Conservation (phyloP, 73 alveolate genomes). For the Symbiodinium natans region DNA sequence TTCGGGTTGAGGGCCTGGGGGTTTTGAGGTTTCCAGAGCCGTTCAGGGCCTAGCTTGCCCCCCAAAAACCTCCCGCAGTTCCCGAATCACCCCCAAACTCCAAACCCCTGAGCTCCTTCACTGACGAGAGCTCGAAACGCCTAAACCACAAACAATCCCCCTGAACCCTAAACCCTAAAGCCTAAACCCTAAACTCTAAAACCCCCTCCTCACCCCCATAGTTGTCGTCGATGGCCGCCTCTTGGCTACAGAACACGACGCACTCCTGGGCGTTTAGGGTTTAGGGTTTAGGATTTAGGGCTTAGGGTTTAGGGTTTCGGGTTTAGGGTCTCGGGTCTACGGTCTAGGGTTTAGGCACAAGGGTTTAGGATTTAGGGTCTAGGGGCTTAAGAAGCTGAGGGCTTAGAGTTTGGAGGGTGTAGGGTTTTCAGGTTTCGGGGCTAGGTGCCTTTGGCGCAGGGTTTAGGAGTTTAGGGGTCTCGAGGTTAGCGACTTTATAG, state of each 20-base stretch:
- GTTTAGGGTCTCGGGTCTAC: not conserved
- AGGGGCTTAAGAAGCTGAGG: not conserved
- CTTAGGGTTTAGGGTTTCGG: too few species aligned
- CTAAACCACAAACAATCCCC: too few species aligned
- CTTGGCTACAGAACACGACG: slow-evolving; percentile 45
- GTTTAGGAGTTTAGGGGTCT: too few species aligned
- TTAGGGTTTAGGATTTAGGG: not conserved
- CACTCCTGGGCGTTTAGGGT: slow-evolving; percentile 11
- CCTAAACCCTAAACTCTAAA: not conserved
- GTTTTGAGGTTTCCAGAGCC: too few species aligned
- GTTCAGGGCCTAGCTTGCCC: too few species aligned
- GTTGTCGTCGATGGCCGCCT: slow-evolving; percentile 72
- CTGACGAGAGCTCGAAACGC: too few species aligned
- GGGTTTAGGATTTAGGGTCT: not conserved
- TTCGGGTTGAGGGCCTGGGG: too few species aligned
- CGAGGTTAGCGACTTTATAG: not conserved
- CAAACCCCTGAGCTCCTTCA: too few species aligned
- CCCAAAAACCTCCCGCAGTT: too few species aligned
- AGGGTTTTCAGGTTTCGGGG: not conserved
- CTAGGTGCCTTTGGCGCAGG: not conserved
- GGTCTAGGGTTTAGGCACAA: too few species aligned
- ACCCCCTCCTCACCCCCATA: slow-evolving; percentile 61
- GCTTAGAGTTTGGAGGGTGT: too few species aligned
- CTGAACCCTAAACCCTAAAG: not conserved
- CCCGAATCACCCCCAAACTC: too few species aligned